These are phyloP conservation scores for Lentinula sp. DNA, from an alignment of 768 basidiomycete genomes.

Conservation along the genomic window DNA sequence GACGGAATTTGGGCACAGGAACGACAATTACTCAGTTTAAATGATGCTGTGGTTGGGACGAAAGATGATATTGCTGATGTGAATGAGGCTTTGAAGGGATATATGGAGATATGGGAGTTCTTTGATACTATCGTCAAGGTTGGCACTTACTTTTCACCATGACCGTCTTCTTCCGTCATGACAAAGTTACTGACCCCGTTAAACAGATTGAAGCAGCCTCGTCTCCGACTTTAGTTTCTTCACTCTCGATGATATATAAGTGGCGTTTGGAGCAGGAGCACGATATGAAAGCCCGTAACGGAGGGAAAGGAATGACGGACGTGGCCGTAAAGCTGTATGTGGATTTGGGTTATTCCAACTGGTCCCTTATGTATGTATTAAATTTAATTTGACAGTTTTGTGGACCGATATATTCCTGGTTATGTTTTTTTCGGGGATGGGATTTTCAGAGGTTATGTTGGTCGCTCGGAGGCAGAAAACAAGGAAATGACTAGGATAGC, in stretches of 20 bases:
- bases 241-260: conserved; percentile 60
- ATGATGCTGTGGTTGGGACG: conserved; percentile 28
- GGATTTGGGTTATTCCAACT: background rate
- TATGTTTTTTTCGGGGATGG: conserved; percentile 83
- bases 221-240: conserved; percentile 20
- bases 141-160: conserved; percentile 5
- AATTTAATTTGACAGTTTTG: conserved; percentile 46
- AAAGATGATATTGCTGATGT: conserved; percentile 54
- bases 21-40: conserved; percentile 27
- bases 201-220: conserved; percentile 24
- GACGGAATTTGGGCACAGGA: conserved; percentile 35
- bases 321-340: conserved; percentile 55
- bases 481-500: background rate
- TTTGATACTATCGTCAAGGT: conserved; percentile 81
- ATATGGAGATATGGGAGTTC: conserved; percentile 61
- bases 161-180: background rate
- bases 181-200: background rate
- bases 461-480: background rate
- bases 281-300: conserved; percentile 78
- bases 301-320: conserved; percentile 87
- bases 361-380: conserved; percentile 1
- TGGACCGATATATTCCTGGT: conserved; percentile 91
- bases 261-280: conserved; percentile 93
- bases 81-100: conserved; percentile 56
- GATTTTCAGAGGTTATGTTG: conserved; percentile 22